phyloP scores from a whole-genome alignment of 192 early-diverging fungal species.

The Backusella parvicylindrica region DNA sequence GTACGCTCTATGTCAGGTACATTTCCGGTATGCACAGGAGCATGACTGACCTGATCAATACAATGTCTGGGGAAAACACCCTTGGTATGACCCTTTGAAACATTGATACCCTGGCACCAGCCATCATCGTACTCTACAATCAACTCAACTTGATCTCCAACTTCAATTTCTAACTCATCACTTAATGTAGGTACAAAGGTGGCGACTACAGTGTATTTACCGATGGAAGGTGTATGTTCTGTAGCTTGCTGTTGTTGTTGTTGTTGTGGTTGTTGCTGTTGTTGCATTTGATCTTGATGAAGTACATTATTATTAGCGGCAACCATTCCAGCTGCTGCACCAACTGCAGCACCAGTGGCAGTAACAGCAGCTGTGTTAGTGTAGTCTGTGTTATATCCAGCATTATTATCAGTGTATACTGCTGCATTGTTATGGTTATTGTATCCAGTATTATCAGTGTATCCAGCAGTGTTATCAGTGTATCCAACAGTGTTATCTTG shows the following conservation, averaged over 20 bases:
- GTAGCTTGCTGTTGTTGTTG: neutral
- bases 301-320: neutral
- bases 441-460: neutral
- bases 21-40: neutral
- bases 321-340: neutral
- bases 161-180: slow-evolving; percentile 55
- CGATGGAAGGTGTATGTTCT: slow-evolving; percentile 31
- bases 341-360: neutral
- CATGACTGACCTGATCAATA: slow-evolving; percentile 29
- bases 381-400: neutral
- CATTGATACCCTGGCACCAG: slow-evolving; percentile 54
- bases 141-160: slow-evolving; percentile 50
- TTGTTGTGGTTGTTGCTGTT: neutral
- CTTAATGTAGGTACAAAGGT: slow-evolving; percentile 52
- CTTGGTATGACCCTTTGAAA: slow-evolving; percentile 38
- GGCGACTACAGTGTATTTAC: slow-evolving; percentile 42
- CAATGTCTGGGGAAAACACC: slow-evolving; percentile 59
- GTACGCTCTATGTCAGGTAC: slow-evolving; percentile 4
- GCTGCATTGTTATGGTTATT: neutral
- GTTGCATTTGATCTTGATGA: slow-evolving; percentile 16
- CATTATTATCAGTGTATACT: neutral
- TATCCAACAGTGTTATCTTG: neutral
- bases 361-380: neutral
- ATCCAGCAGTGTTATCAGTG: neutral
- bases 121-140: slow-evolving; percentile 58